Evolutionary conservation across 129 eudicot genomes (phyloP), one percentile per base, ranked within the genome.

Genomic region (Flaveria linearis): DNA sequence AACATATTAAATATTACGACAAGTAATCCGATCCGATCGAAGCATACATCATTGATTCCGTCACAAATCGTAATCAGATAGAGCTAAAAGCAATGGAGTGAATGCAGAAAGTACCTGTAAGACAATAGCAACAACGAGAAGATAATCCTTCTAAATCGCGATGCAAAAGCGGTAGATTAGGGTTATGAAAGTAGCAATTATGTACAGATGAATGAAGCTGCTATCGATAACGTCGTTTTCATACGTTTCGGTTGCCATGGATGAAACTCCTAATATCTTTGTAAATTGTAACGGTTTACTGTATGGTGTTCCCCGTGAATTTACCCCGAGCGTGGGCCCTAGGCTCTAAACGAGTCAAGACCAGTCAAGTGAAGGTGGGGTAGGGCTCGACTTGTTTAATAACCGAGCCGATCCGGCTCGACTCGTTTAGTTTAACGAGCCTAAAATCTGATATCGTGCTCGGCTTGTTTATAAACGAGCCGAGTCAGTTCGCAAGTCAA

Each of bases 21-120:
- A 74, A 3, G 78, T 55, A 55, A 17, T 53, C 60, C 25, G 11
- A 58, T 58, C 69, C 26, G 11, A 74, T 58, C 43, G 69, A 74
- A 60, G 10, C 42, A 25, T 42, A 49, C 16, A 17, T 62, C 43
- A 43, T 7, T 23, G 14, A 20, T 20, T 57, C 41, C 7, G n/a
- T 41, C 43, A 58, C 28, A 45, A 25, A 16, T 25, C 12, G 46
- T 51, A 30, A 63, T 74, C 47, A 45, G 28, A 74, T 47, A 46
- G 65, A 71, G 33, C 71, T 62, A n/a, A 28, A 43, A 42, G 3
- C 53, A 73, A 13, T 56, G 39, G 23, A 73, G 36, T 45, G 60
- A 68, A 57, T 22, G 43, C 42, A 25, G 22, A 18, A 42, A 62
- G 25, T 74, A 74, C 78, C 78, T 61, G 46, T 43, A 26, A 45